Evolutionary conservation across 352 stramenopile genomes (phyloP).

Genomic region (Globisporangium mamillatum): DNA sequence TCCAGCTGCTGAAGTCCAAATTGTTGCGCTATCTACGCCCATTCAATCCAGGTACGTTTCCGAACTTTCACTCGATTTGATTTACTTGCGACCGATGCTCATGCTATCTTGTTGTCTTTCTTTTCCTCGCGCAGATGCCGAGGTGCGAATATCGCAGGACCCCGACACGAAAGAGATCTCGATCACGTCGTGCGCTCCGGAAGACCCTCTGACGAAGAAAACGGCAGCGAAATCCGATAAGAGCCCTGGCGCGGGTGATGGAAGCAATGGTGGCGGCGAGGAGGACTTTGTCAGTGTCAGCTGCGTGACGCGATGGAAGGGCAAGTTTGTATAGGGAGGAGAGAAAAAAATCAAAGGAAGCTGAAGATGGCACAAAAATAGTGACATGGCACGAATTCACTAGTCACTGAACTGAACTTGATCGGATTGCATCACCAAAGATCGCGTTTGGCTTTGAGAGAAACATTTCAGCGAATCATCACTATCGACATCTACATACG

Average conservation of each 20-base stretch:
- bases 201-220: constrained; percentile 2
- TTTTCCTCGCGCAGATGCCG: constrained; percentile 31
- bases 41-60: constrained; percentile 52
- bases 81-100: not conserved
- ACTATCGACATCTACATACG: not conserved
- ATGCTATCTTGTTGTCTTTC: not conserved
- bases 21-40: constrained; percentile 69
- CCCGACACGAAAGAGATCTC: constrained; percentile 46
- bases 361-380: constrained; percentile 4
- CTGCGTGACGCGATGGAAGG: constrained; percentile 67
- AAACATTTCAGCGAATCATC: not conserved
- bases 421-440: constrained; percentile 11
- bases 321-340: constrained; percentile 48
- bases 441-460: constrained; percentile 11
- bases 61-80: not conserved
- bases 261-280: constrained; percentile 6
- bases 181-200: constrained; percentile 56
- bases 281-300: constrained; percentile 37
- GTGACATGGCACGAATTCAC: not conserved
- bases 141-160: constrained; percentile 68
- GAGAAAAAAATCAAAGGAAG: not conserved
- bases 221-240: not conserved
- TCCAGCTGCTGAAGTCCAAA: constrained; percentile 84
- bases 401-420: not conserved
- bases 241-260: constrained; percentile 3